Evolutionary conservation across 2,329 filamentous ascomycete genomes (phyloP), one percentile per base, ranked within the genome.

Genomic region (Talaromyces sp.): DNA sequence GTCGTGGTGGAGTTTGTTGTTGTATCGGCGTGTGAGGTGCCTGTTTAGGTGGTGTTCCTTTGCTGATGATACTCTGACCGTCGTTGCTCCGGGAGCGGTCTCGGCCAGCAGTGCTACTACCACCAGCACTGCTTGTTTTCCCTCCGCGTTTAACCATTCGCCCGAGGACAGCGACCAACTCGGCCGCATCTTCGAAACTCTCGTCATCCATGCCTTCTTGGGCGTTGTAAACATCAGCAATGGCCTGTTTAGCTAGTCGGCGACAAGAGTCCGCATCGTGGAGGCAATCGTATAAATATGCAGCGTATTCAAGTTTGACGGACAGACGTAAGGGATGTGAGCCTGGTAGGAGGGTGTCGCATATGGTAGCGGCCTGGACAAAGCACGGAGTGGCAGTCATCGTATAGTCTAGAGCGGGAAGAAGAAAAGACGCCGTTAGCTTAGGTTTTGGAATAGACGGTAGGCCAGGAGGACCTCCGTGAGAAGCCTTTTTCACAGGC

Each of bases 121-220:
- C 68, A 0, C 66, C 66, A 9, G 61, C 68, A 60, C 68, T 72
- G 60, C 66, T 69, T 9, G 70, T 68, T 59, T 77, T 78, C 0
- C 72, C 71, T 7, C 89, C 89, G 56, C 92, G 85, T 76, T 90
- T 93, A 84, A 93, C 91, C 88, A 97, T 95, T 70, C 89, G 91
- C 6, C 91, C 92, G 0, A 98, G 76, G 0, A 95, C 88, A 1
- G 90, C 89, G 8, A 98, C 93, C 12, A 97, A 83, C 69, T 94
- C 90, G 62, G 92, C 92, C 0, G 93, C 92, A 74, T 98, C 95
- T 66, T 90, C 87, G 72, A 97, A 99, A 81, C 95, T 96, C 67
- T 96, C 92, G 70, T 98, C 93, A 63, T 96, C 91, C 87, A 98
- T 94, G 23, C 91, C 91, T 75, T 97, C 93, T 59, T 89, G 87